A percentile compares a stretch with the other conserved stretches of the same genome.
These are phyloP conservation scores for Trypanosoma rangeli DNA, from an alignment of 208 protist genomes.

Conservation along the genomic window DNA sequence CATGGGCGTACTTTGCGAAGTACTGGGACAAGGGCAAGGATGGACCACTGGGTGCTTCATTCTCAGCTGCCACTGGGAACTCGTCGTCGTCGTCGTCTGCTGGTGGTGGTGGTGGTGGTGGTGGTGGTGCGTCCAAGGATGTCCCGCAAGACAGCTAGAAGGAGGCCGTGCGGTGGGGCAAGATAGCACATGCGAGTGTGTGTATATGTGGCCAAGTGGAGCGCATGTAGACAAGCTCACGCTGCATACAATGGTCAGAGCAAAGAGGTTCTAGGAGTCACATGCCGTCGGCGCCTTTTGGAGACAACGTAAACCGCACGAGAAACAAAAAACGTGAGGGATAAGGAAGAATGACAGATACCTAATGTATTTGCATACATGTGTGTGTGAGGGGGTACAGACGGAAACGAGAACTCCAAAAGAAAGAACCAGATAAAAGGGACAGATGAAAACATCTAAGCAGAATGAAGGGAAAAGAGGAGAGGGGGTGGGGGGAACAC, in stretches of 20 bases:
- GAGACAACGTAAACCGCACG: no score
- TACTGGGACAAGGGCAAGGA: conserved; percentile 88
- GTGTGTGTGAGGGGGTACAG: not conserved
- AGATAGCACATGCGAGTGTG: not conserved
- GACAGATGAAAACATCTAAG: not conserved
- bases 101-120: no score
- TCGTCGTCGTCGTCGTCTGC: not conserved
- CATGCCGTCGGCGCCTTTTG: not conserved
- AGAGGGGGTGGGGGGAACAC: not conserved
- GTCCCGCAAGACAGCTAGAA: not conserved
- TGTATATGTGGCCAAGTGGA: not conserved
- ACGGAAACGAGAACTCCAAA: not conserved
- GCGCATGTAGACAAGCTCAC: not conserved
- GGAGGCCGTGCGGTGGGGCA: not conserved
- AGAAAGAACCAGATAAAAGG: not conserved
- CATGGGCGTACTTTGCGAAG: conserved; percentile 93
- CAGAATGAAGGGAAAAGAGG: not conserved
- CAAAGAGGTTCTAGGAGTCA: not conserved
- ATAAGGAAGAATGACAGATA: not conserved
- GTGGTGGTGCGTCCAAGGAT: not conserved
- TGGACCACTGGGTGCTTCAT: conserved; percentile 33
- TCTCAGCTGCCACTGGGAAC: not conserved
- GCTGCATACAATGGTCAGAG: not conserved
- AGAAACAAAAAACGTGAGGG: no score
- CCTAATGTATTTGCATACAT: not conserved